Evolutionary conservation across 2,329 filamentous ascomycete species (phyloP), one percentile per base, ranked within the genome.

Genomic region (Alternaria novae-zelandiae): DNA sequence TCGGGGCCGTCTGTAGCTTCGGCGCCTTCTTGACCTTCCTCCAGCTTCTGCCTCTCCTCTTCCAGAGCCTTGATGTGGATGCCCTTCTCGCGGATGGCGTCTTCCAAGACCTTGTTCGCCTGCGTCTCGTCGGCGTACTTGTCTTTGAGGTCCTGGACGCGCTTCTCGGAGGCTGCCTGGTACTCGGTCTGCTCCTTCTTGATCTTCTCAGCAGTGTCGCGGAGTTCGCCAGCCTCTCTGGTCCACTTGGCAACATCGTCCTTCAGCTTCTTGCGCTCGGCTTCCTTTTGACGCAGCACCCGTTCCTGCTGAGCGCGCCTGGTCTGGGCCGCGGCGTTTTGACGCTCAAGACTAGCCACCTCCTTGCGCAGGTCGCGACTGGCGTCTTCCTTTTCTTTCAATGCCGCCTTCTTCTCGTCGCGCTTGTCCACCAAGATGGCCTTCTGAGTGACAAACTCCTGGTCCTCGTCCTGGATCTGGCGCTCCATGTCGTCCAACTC

Each of bases 371-470:
- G 82, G 74, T 94, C 93, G 47, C 92, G 90, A 53, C 93, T 97
- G 54, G 90, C 91, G 73, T 96, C 93, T 68, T 98, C 95, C 78
- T 96, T 97, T 74, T 97, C 93, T 77, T 92, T 96, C 57, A 96
- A 85, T 20, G 90, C 86, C 65, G 90, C 90, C 72, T 87, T 90
- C 77, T 97, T 89, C 54, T 90, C 87, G 69, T 96, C 92, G 63
- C 93, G 91, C 72, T 97, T 93, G 62, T 89, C 89, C 58, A 90
- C 88, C 30, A 97, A 69, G 11, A 82, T 78, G 2, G 78, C 78
- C 64, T 83, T 84, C 28, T 79, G 76, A 2, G 76, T 75, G 51
- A 80, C 72, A 59, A 84, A 85, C 51, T 86, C 84, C 45, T 86
- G 83, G 63, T 87, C 85, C 46, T 86, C 85, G 43, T 88, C 91